Base-by-base conservation (phyloP, 2,329 filamentous ascomycete genomes). In the Corinectria fuckeliana region DNA sequence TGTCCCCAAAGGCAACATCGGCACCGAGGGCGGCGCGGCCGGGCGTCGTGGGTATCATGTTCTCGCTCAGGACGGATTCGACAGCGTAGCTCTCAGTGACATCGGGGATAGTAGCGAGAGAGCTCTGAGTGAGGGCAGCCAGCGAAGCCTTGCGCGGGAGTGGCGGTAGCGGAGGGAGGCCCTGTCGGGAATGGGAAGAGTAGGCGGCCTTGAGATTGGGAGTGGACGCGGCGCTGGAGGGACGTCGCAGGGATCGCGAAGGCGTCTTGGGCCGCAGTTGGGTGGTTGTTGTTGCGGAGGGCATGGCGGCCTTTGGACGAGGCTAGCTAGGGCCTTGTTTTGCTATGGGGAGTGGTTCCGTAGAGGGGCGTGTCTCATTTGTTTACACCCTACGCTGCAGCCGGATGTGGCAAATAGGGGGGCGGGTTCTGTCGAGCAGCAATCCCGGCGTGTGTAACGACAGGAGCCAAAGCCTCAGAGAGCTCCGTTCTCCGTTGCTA, bases 1-100 rank as follows among this genome's bases (percentile, higher is more conserved):
- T 76, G 73, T 97, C 94, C 66, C 94, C 94, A 38, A 95, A 82
- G 64, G 88, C 84, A 61, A 96, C 76, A 61, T 80, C 73, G 51
- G 84, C 82, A 61, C 78, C 77, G 65, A 73, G 80, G 66, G 72
- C 78, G 66, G 72, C 78, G 76, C 83, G 79, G 55, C 79, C 80
- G 23, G 86, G 85, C 0, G 85, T 87, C 51, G 80, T 73, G 28
- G 83, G 85, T 50, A 80, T 78, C 81, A 86, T 86, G 53, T 72
- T 74, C 69, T 71, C 71, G 72, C 61, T 76, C 71, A 75, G 69
- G 60, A 86, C 81, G 58, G 82, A 82, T 73, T 84, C 81, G 70
- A 87, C 76, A 66, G 81, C 84, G 82, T 89, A 89, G 69, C 80
- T 84, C 74, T 86, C 83, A 74, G 80, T 86, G 67, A 85, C 85